Conservation (phyloP, 371 early-diverging fungal genomes). For the Saksenaea vasiformis region DNA sequence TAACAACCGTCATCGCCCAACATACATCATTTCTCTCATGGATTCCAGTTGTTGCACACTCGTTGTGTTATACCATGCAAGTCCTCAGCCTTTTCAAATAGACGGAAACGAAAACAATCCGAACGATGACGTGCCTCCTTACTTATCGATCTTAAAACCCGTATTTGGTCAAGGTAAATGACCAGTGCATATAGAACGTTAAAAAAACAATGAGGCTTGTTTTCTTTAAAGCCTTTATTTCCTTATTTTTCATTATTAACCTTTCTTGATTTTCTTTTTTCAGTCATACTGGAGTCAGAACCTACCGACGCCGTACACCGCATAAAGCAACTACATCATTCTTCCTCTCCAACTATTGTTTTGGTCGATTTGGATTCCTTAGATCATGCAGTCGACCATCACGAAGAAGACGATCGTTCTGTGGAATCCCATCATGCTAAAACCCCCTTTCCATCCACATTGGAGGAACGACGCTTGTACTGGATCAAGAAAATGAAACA, state of each 20-base stretch:
- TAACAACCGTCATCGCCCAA: not conserved
- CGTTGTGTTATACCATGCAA: slow-evolving; percentile 10
- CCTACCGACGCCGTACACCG: not conserved
- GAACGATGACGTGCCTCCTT: slow-evolving; percentile 9
- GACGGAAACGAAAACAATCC: not conserved
- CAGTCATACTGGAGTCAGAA: not conserved
- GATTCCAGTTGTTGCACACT: slow-evolving; percentile 15
- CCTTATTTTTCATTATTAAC: not conserved
- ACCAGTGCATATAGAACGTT: no score
- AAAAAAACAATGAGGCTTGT: slow-evolving; percentile 2
- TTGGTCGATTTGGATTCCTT: slow-evolving; percentile 20
- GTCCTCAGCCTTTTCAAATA: slow-evolving; percentile 9
- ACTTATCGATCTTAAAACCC: slow-evolving; percentile 12
- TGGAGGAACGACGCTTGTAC: slow-evolving; percentile 5
- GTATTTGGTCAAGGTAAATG: slow-evolving; percentile 26
- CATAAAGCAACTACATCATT: not conserved
- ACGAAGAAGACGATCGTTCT: slow-evolving; percentile 14
- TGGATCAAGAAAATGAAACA: slow-evolving; percentile 7
- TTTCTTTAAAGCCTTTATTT: not conserved
- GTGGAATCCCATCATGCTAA: not conserved
- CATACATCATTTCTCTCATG: slow-evolving; percentile 5
- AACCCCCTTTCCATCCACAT: slow-evolving; percentile 1
- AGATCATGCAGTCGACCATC: not conserved
- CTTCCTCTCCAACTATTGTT: slow-evolving; percentile 12
- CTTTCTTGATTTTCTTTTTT: not conserved